phyloP scores from a whole-genome alignment of 2,329 filamentous ascomycete genomes.

The Paraphaeosphaeria minitans region DNA sequence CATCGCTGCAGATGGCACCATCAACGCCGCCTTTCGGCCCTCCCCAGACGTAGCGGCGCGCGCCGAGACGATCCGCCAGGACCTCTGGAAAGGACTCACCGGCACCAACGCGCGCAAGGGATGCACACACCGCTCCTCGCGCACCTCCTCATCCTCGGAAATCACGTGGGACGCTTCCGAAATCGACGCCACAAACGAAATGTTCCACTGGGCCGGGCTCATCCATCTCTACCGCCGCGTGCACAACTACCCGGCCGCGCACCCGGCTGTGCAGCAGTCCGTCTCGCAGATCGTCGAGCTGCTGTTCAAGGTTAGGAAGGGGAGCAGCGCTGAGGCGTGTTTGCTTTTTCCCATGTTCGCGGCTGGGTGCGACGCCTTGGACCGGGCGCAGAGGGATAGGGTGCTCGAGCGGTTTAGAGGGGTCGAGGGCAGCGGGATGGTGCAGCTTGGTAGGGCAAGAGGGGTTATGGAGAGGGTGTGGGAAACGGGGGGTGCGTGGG shows the following conservation, averaged over 20 bases:
- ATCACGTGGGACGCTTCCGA: constrained; percentile 65
- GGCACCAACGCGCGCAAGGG: constrained; percentile 47
- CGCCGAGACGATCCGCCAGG: constrained; percentile 64
- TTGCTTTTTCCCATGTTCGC: constrained; percentile 82
- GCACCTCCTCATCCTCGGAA: constrained; percentile 14
- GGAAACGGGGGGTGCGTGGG: constrained; percentile 71
- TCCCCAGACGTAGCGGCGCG: constrained; percentile 58
- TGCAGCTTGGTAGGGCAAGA: constrained; percentile 69
- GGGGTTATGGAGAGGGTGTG: constrained; percentile 71
- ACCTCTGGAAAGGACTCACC: constrained; percentile 62
- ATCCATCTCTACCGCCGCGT: constrained; percentile 78
- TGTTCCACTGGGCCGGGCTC: constrained; percentile 79
- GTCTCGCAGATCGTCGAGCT: constrained; percentile 68
- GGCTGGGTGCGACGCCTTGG: constrained; percentile 74
- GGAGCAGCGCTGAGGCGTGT: constrained; percentile 75
- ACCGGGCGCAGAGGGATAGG: constrained; percentile 60
- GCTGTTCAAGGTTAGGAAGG: constrained; percentile 65
- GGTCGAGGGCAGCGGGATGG: constrained; percentile 76
- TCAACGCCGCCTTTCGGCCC: constrained; percentile 64
- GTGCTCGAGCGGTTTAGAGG: constrained; percentile 69
- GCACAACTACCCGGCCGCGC: constrained; percentile 62
- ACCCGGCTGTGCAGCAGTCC: constrained; percentile 66
- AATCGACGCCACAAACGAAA: constrained; percentile 73
- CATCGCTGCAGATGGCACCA: constrained; percentile 59
- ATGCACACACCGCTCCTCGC: constrained; percentile 49